phyloP scores from a whole-genome alignment of 106 monocot genomes.

The Apostasia shenzhenica region DNA sequence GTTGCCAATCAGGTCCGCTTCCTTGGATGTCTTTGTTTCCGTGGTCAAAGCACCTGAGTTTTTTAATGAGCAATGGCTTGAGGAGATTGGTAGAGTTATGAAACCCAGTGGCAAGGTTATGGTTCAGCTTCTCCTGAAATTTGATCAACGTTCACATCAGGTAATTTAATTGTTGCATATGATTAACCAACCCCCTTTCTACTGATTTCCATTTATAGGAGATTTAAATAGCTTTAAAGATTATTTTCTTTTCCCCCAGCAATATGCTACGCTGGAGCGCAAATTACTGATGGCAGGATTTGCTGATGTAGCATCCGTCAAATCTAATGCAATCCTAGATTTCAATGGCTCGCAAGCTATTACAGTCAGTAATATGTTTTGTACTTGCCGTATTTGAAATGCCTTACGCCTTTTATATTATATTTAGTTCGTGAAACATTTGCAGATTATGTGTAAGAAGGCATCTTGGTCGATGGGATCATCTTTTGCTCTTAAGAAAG shows the following conservation, averaged over 20 bases:
- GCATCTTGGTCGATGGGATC: constrained; percentile 72
- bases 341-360: constrained; percentile 12
- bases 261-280: constrained; percentile 27
- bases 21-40: constrained; percentile 38
- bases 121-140: constrained; percentile 20
- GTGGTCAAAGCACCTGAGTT: constrained; percentile 24
- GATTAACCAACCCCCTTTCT: background rate
- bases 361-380: constrained; percentile 32
- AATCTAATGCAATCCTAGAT: constrained; percentile 20
- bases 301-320: constrained; percentile 42
- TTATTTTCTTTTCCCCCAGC: constrained; percentile 15
- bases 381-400: background rate
- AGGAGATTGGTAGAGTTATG: constrained; percentile 58
- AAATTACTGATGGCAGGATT: constrained; percentile 64
- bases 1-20: constrained; percentile 36
- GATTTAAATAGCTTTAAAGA: background rate
- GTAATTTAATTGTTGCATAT: constrained; percentile 12
- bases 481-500: constrained; percentile 63
- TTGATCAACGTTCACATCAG: constrained; percentile 21
- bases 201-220: background rate
- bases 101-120: constrained; percentile 60
- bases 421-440: background rate
- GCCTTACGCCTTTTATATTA: background rate
- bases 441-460: constrained; percentile 67
- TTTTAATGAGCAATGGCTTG: constrained; percentile 35